Base-by-base conservation (phyloP, 148 eudicot genomes). In the Rhododendron williamsianum region DNA sequence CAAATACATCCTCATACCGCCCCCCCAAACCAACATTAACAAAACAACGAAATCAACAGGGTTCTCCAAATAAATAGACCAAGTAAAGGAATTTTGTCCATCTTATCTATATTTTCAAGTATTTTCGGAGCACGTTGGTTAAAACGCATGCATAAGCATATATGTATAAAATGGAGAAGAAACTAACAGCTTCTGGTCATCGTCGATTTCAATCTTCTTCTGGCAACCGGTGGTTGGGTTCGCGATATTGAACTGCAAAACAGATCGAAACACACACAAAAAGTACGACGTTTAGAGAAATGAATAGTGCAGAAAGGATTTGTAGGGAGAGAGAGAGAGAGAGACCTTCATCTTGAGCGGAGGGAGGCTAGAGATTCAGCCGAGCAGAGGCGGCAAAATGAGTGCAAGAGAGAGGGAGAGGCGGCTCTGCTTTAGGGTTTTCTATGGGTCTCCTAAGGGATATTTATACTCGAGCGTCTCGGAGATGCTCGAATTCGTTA, bases 151-250 rank as follows among this genome's bases (percentile, higher is more conserved):
- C 19, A 33, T 71, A 71, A 8, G 71, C n/a, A 18, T 0, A 21
- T 19, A 19, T 4, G 16, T 60, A 67, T 65, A 25, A 41, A 45
- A 19, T 41, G 80, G 8, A 36, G 27, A 80, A 27, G 49, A 74
- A 65, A 71, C 93, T 87, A 36, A 94, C 98, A 95, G 98, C 81
- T 95, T 95, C 87, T 87, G 98, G 73, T 95, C 98, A 82, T 95
- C 98, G 54, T 95, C 98, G 49, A 95, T 95, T 87, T 95, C 98
- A 85, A 95, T 92, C 93, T 95, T 95, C 91, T 93, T 95, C 91
- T 95, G 98, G 92, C 98, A 95, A 82, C 98, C 98, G 80, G 98
- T 95, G 0, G 98, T 95, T 71, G 98, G 98, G 90, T 92, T 91
- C 1, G 98, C 98, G 49, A 95, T 92, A 87, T 95, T 95, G 94